Evolutionary conservation across 2,329 filamentous ascomycete genomes (phyloP), one percentile per base, ranked within the genome.

Genomic region (Aspergillus carbonarius): DNA sequence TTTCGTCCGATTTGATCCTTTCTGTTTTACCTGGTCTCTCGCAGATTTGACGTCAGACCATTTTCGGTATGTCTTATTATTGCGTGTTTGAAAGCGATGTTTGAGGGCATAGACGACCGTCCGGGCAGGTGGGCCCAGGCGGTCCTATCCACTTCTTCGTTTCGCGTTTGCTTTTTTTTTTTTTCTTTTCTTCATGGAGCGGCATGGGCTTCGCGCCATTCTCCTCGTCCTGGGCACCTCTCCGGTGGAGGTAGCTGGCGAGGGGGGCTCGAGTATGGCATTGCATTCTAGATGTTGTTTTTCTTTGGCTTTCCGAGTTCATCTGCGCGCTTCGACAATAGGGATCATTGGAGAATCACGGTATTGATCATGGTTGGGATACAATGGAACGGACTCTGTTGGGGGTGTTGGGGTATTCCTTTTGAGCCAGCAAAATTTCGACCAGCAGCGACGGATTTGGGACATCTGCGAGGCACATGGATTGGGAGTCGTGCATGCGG

Each of bases 351-450:
- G 72, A 73, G 72, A 74, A 73, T 71, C 67, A 71, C 63, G 71
- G 72, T 72, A 68, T 73, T 72, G 71, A 72, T 72, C 66, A 71
- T 65, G 72, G 71, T 68, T 72, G 70, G 71, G 70, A 73, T 72
- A 74, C 72, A 72, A 67, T 64, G 70, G 69, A 67, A 70, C 63
- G 72, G 71, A 71, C 68, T 71, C 65, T 71, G 68, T 71, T 69
- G 71, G 70, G 68, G 72, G 72, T 74, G 72, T 74, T 74, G 71
- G 72, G 72, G 70, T 67, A 70, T 72, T 72, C 67, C 69, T 72
- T 74, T 74, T 71, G 64, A 66, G 68, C 68, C 70, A 69, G 66
- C 64, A 60, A 66, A 53, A 60, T 63, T 61, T 61, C 56, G 59
- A 62, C 61, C 60, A 62, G 64, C 64, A 66, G 66, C 60, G 57